These are phyloP conservation scores for Phytophthora fragariaefolia DNA, from an alignment of 352 stramenopile genomes.

Conservation along the genomic window DNA sequence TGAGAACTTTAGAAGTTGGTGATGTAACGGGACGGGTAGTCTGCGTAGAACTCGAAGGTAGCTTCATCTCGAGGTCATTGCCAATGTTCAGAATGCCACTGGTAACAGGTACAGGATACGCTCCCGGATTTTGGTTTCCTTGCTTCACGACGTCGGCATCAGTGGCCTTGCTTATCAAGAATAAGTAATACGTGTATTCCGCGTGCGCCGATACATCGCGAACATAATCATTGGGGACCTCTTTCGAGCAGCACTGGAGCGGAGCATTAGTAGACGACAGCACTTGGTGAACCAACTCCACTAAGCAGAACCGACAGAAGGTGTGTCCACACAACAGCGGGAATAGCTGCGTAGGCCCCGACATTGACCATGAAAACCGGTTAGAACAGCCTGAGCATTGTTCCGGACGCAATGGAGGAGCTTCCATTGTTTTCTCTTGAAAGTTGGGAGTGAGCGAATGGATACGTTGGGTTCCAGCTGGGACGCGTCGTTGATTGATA, in stretches of 20 bases:
- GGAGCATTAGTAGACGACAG: constrained; percentile 34
- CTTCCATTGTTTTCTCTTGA: constrained; percentile 15
- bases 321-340: constrained; percentile 48
- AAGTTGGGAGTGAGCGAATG: constrained; percentile 11
- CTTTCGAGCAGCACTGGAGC: constrained; percentile 45
- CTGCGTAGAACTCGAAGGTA: not conserved
- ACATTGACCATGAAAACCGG: constrained; percentile 17
- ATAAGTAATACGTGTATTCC: constrained; percentile 56
- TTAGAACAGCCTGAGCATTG: constrained; percentile 21
- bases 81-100: not conserved
- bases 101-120: no score
- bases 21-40: no score
- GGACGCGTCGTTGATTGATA: not conserved
- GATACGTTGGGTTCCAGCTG: not conserved
- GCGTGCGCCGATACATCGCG: constrained; percentile 34
- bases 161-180: constrained; percentile 27
- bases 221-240: constrained; percentile 41
- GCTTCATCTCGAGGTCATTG: constrained; percentile 19
- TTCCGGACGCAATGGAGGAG: not conserved
- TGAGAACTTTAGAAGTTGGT: no score
- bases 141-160: not conserved
- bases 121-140: not conserved
- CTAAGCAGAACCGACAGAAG: constrained; percentile 44
- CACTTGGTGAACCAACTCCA: constrained; percentile 15
- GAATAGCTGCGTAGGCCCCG: constrained; percentile 32